A percentile compares a stretch with the other conserved stretches of the same genome.
Evolutionary conservation across 192 early-diverging fungal species (phyloP).

Genomic region (Podila clonocystis): DNA sequence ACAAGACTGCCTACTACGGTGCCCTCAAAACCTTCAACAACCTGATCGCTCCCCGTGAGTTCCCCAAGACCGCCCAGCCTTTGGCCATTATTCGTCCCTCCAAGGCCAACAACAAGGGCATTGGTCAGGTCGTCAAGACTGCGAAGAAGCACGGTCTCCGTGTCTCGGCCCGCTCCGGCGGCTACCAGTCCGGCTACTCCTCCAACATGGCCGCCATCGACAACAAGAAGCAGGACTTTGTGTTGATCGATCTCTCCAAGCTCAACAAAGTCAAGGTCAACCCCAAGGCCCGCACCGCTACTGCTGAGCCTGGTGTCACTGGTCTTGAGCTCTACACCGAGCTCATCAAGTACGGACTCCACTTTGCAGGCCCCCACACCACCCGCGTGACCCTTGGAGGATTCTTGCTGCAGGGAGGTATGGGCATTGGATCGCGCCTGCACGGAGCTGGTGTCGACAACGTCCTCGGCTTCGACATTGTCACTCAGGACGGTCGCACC

Average conservation of each 20-base stretch:
- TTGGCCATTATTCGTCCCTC: slow-evolving; percentile 28
- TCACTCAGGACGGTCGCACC: slow-evolving; percentile 26
- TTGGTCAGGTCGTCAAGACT: slow-evolving; percentile 31
- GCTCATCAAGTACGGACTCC: slow-evolving; percentile 49
- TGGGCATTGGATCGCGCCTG: slow-evolving; percentile 47
- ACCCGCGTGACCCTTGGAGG: slow-evolving; percentile 41
- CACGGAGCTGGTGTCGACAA: slow-evolving; percentile 49
- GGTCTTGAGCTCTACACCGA: slow-evolving; percentile 40
- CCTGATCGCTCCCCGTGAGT: slow-evolving; percentile 40
- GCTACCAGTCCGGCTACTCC: slow-evolving; percentile 45
- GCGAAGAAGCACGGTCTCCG: slow-evolving; percentile 40
- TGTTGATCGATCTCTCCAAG: slow-evolving; percentile 42
- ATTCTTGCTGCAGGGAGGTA: slow-evolving; percentile 47
- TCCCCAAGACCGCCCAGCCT: slow-evolving; percentile 32
- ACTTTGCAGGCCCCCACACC: slow-evolving; percentile 41
- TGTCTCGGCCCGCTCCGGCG: slow-evolving; percentile 45
- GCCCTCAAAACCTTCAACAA: slow-evolving; percentile 53
- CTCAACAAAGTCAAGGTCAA: slow-evolving; percentile 35
- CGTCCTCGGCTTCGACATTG: slow-evolving; percentile 44
- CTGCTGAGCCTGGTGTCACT: slow-evolving; percentile 46
- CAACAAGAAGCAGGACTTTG: slow-evolving; percentile 35
- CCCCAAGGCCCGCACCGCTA: slow-evolving; percentile 31
- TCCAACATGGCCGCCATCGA: slow-evolving; percentile 50
- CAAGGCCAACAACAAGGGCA: slow-evolving; percentile 34
- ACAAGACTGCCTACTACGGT: slow-evolving; percentile 29